Conservation (phyloP, 2,329 filamentous ascomycete species). For the Cytospora leucostoma region DNA sequence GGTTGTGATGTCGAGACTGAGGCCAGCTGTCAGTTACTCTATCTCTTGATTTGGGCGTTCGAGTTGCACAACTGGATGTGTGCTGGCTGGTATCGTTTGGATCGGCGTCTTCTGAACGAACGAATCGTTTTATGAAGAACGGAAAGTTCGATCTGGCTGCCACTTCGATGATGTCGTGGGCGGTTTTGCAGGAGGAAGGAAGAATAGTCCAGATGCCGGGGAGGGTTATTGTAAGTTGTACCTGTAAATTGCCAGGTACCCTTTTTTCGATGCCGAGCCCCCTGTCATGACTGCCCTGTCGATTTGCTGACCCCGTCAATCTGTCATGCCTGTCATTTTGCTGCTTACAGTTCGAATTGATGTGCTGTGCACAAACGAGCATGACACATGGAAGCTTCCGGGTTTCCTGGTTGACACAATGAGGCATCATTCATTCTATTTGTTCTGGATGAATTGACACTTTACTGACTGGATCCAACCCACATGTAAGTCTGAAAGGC, state of each 20-base stretch:
- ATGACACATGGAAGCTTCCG: not conserved
- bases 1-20: slow-evolving; percentile 4
- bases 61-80: not conserved
- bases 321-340: not conserved
- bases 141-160: not conserved
- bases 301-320: not conserved
- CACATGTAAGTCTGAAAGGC: no score
- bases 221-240: not conserved
- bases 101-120: not conserved
- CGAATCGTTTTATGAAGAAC: not conserved
- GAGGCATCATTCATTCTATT: no score
- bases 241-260: not conserved
- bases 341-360: not conserved
- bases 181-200: not conserved
- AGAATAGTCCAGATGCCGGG: not conserved
- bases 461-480: no score
- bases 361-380: not conserved
- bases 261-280: not conserved
- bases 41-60: slow-evolving; percentile 9
- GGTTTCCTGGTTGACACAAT: not conserved
- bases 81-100: not conserved
- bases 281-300: not conserved
- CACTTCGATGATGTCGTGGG: not conserved
- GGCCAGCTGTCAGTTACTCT: slow-evolving; percentile 16
- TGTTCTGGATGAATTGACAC: no score